Base-by-base conservation (phyloP, 768 basidiomycete genomes). In the Dentipellis sp. region DNA sequence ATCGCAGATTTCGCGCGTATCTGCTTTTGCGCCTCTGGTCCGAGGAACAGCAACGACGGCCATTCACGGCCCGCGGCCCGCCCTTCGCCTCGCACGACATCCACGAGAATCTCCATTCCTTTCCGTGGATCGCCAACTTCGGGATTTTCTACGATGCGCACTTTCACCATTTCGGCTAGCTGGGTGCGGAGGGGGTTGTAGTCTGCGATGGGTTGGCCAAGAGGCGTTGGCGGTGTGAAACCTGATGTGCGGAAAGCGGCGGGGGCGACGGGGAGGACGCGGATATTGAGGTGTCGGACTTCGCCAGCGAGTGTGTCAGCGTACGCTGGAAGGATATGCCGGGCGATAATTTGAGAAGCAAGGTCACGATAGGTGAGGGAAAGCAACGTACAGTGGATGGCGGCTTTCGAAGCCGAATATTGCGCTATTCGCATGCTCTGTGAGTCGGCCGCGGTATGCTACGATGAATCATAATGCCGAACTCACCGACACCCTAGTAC, bases 21-120 rank as follows among this genome's bases (percentile, higher is more conserved):
- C 35, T 65, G 63, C 17, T 40, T 46, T 51, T 64, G 57, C 16
- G 65, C 58, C 22, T 67, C 66, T 37, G 59, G 42, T 8, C 67
- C 65, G 35, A 70, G 61, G 45, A 66, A 59, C 16, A 69, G 55
- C 56, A 61, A 39, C 8, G 65, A 65, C 52, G 58, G 55, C 40
- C 22, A 52, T 34, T 48, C 29, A 47, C 58, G 57, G 10, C 64
- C 66, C 14, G 23, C 36, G 36, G 66, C 68, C 17, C 47, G 50
- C 6, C 66, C 66, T 56, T 70, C 64, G 5, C 65, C 67, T 4
- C 58, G 51, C n/a, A 69, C 64, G 10, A 64, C 65, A 51, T 67
- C 67, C 11, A 64, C 61, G 29, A 69, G 55, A 4, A 58, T 63
- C 12, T 55, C 49, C 61, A 63, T 64, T 5, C 61, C 67, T 48